Percentiles rank a stretch among this genome's conserved stretches.
Conservation (phyloP, 345 rosid genomes). For the Brassica nigra region DNA sequence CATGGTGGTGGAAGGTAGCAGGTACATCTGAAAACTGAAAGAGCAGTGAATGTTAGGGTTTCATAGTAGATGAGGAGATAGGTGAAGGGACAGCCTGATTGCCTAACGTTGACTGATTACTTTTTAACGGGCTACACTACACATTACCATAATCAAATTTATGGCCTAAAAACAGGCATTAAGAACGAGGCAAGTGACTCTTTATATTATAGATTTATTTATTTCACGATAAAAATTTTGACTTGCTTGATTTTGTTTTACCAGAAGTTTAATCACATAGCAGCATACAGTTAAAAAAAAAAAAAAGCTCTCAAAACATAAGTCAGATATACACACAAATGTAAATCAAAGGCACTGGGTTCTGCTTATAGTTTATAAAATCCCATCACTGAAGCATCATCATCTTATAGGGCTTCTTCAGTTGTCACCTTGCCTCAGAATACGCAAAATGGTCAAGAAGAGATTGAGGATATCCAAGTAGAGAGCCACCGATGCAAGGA, state of each 20-base stretch:
- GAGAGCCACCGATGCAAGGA: constrained; percentile 82
- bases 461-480: constrained; percentile 91
- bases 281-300: constrained; percentile 5
- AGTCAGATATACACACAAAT: constrained; percentile 36
- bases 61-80: too few relatives aligned
- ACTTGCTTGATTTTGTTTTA: constrained; percentile 12
- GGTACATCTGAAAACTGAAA: too few relatives aligned
- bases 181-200: too few relatives aligned
- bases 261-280: constrained; percentile 14
- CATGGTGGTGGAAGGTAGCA: too few relatives aligned
- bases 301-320: neutral
- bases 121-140: too few relatives aligned
- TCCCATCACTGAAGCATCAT: neutral
- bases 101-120: too few relatives aligned
- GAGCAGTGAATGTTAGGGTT: too few relatives aligned
- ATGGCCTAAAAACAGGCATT: too few relatives aligned
- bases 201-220: too few relatives aligned
- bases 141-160: too few relatives aligned
- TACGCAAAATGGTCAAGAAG: constrained; percentile 82
- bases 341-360: constrained; percentile 18
- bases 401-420: constrained; percentile 26
- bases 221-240: neutral
- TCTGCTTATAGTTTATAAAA: constrained; percentile 1
- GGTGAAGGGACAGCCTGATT: too few relatives aligned
- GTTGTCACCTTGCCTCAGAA: constrained; percentile 63